Evolutionary conservation across 495 filamentous ascomycete genomes (phyloP).

Genomic region (Penicillium daleae): DNA sequence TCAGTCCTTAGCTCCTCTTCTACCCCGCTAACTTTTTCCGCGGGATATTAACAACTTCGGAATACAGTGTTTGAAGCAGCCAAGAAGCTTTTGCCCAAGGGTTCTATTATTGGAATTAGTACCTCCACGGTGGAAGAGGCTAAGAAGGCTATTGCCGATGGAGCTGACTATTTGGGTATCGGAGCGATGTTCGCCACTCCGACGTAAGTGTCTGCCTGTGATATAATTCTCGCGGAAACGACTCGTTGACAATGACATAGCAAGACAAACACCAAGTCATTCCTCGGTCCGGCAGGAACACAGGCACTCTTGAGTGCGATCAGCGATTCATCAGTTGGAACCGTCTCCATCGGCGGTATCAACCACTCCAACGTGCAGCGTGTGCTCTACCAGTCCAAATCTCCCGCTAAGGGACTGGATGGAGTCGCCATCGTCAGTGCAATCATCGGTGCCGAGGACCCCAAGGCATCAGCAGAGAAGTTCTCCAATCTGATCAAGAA

Average conservation of each 20-base stretch:
- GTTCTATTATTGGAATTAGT: constrained; percentile 74
- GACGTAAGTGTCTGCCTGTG: constrained; percentile 56
- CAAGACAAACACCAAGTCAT: constrained; percentile 73
- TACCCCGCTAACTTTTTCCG: not conserved
- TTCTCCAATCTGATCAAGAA: constrained; percentile 55
- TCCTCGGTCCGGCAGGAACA: constrained; percentile 81
- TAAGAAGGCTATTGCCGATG: constrained; percentile 63
- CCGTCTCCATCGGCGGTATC: constrained; percentile 88
- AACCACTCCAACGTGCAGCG: constrained; percentile 76
- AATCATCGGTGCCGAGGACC: constrained; percentile 73
- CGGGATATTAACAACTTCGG: not conserved
- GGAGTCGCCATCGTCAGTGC: constrained; percentile 91
- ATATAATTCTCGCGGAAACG: not conserved
- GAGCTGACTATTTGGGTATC: constrained; percentile 87
- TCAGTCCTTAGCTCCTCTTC: constrained; percentile 36
- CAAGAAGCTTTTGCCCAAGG: constrained; percentile 69
- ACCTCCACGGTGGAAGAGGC: constrained; percentile 71
- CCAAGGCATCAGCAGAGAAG: constrained; percentile 59
- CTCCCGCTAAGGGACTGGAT: constrained; percentile 58
- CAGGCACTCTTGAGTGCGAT: constrained; percentile 68
- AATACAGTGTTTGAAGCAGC: constrained; percentile 55
- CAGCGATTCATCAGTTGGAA: constrained; percentile 47
- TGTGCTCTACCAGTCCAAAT: constrained; percentile 67
- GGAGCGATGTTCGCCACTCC: constrained; percentile 84
- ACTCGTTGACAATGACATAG: constrained; percentile 29